These are phyloP conservation scores for Pugionium dolabratum DNA, from an alignment of 345 rosid species.

Conservation along the genomic window DNA sequence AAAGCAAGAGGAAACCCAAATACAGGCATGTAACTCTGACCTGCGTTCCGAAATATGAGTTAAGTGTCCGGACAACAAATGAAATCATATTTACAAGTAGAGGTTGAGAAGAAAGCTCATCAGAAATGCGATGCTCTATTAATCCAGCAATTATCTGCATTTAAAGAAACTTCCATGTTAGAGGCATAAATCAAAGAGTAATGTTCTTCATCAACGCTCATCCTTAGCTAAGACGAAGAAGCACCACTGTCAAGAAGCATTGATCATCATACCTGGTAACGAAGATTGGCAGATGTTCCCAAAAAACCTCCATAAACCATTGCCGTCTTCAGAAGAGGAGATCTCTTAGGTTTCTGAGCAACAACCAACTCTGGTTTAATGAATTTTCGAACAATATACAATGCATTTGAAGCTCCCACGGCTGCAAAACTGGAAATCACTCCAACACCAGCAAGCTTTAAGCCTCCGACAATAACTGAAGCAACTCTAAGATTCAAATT, in stretches of 20 bases:
- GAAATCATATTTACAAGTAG: conserved; percentile 79
- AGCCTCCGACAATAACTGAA: conserved; percentile 84
- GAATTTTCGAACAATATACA: conserved; percentile 52
- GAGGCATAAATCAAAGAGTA: conserved; percentile 13
- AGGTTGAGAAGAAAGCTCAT: conserved; percentile 71
- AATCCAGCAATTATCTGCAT: conserved; percentile 92
- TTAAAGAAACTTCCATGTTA: conserved; percentile 26
- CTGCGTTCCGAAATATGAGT: conserved; percentile 97
- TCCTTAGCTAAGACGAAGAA: conserved; percentile 10
- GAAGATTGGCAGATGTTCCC: conserved; percentile 89
- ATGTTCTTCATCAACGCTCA: conserved; percentile 3
- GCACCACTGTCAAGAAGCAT: conserved; percentile 7
- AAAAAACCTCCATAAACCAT: conserved; percentile 72
- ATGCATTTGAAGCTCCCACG: conserved; percentile 76
- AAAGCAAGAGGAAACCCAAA: conserved; percentile 16
- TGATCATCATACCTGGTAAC: conserved; percentile 73
- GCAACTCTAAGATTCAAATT: conserved; percentile 73
- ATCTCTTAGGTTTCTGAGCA: conserved; percentile 60
- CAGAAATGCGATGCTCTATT: conserved; percentile 86
- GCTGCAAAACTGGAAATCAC: conserved; percentile 83
- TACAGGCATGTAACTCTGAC: conserved; percentile 46
- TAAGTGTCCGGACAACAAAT: conserved; percentile 77
- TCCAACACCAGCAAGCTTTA: conserved; percentile 85
- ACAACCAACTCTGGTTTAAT: conserved; percentile 55
- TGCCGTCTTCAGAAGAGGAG: conserved; percentile 88